Evolutionary conservation across 225 moss, liverwort and hornwort genomes (phyloP).

Genomic region (Ulota crispa): DNA sequence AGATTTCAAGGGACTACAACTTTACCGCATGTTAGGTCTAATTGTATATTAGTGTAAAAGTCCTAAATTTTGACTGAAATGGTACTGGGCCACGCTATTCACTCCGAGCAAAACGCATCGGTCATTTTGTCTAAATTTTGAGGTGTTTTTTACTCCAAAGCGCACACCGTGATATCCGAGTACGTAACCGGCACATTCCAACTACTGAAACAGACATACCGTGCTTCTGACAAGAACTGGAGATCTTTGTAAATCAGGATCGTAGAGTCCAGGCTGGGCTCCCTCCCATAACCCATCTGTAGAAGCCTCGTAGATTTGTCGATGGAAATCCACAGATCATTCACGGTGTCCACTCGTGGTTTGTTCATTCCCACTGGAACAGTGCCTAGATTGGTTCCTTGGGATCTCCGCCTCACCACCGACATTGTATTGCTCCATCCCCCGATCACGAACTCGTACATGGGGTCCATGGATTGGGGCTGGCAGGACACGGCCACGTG

Average conservation of each 20-base stretch:
- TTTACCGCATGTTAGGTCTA: background rate
- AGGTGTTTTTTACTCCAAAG: background rate
- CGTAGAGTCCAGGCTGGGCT: background rate
- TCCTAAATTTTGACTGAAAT: background rate
- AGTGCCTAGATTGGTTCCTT: background rate
- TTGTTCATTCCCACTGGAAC: background rate
- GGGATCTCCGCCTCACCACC: background rate
- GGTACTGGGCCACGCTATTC: background rate
- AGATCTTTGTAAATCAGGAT: slow-evolving; percentile 9
- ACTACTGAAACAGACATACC: slow-evolving; percentile 3
- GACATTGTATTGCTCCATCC: background rate
- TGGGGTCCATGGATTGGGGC: background rate
- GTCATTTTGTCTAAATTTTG: background rate
- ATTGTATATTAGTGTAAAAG: background rate
- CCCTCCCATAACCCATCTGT: background rate
- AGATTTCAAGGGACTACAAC: background rate
- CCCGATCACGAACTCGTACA: slow-evolving; percentile 13
- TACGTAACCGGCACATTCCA: background rate
- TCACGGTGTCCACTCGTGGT: background rate
- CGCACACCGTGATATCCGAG: background rate
- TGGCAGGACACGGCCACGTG: background rate
- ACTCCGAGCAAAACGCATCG: background rate
- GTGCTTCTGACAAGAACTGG: background rate
- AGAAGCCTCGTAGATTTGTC: background rate
- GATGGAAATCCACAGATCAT: slow-evolving; percentile 1